phyloP scores from a whole-genome alignment of 208 protist genomes.

The Acanthamoeba culbertsoni region DNA sequence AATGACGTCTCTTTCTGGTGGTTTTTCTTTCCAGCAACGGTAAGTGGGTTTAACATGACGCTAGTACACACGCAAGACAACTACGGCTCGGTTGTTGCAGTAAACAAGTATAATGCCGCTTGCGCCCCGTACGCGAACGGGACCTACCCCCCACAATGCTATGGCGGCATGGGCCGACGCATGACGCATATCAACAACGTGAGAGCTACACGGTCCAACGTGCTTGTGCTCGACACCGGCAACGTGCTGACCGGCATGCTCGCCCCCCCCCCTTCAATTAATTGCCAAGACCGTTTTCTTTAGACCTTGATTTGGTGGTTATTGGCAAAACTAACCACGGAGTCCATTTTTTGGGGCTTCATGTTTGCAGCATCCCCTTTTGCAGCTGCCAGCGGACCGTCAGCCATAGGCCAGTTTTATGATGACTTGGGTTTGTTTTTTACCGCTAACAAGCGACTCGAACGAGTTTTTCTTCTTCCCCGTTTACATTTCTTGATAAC shows the following conservation, averaged over 20 bases:
- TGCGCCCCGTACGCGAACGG: not conserved
- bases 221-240: constrained; percentile 1
- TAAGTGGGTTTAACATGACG: not conserved
- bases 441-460: too few species aligned
- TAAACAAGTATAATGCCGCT: not conserved
- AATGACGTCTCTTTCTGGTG: not conserved
- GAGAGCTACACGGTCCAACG: not conserved
- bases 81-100: not conserved
- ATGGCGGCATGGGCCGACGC: constrained; percentile 2
- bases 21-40: not conserved
- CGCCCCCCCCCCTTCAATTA: not conserved
- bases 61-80: constrained; percentile 28
- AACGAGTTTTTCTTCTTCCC: too few species aligned
- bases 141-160: constrained; percentile 7
- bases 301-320: not conserved
- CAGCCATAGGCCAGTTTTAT: not conserved
- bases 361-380: not conserved
- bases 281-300: not conserved
- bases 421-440: not conserved
- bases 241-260: not conserved
- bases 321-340: not conserved
- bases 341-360: not conserved
- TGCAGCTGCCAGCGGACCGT: not conserved
- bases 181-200: not conserved
- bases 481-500: not conserved